These are phyloP conservation scores for Kalmusia sp. DNA, from an alignment of 2,329 filamentous ascomycete species.

Conservation along the genomic window DNA sequence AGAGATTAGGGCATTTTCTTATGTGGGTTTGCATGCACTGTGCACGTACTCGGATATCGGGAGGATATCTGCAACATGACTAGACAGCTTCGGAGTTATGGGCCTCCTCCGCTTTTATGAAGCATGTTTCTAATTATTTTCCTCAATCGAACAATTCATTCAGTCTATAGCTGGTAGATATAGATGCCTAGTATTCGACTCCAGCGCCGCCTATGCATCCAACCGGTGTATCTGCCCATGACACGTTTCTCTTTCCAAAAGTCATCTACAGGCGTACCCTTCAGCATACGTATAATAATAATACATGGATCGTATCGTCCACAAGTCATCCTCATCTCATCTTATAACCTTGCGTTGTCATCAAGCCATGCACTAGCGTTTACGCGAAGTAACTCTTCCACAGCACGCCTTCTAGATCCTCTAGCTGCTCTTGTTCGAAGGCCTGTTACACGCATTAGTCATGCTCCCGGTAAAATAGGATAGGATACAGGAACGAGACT, in stretches of 20 bases:
- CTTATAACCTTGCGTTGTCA: not conserved
- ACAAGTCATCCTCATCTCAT: not conserved
- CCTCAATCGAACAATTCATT: too few relatives aligned
- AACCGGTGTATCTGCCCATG: not conserved
- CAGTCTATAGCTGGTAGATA: not conserved
- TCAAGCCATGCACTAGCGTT: not conserved
- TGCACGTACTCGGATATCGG: not conserved
- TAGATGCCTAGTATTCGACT: not conserved
- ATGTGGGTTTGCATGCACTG: not conserved
- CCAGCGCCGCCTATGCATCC: constrained; percentile 7
- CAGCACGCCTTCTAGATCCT: constrained; percentile 92
- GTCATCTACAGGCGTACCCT: not conserved
- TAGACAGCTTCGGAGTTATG: not conserved
- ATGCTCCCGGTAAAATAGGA: not conserved
- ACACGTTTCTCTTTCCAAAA: not conserved
- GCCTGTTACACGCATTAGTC: constrained; percentile 54
- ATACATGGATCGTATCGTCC: not conserved
- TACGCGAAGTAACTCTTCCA: constrained; percentile 99
- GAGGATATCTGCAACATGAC: not conserved
- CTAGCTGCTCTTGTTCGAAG: constrained; percentile 90
- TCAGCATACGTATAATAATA: constrained; percentile 3
- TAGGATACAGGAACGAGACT: not conserved
- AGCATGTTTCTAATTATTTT: too few relatives aligned
- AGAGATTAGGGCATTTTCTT: not conserved
- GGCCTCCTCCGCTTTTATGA: not conserved